Conservation (phyloP, 345 rosid genomes). For the rapeseed (Brassica napus) region Da-Ae NC_063444.1:3636001-3636500, state of each 20-base stretch:
- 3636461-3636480: background rate
- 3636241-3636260: conserved; percentile 12
- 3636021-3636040: conserved; percentile 15
- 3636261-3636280: background rate
- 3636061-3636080: background rate
- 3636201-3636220: conserved; percentile 21
- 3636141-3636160: conserved; percentile 24
- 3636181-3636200: conserved; percentile 18
- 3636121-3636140: conserved; percentile 31
- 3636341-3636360: too few species aligned
- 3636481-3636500: too few species aligned
- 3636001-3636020: conserved; percentile 30
- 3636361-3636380: conserved; percentile 19
- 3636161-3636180: conserved; percentile 32
- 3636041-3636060: conserved; percentile 11
- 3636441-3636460: background rate
- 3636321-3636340: too few species aligned
- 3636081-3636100: background rate
- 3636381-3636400: background rate
- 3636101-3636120: conserved; percentile 11
- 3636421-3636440: conserved; percentile 18
- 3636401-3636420: background rate
- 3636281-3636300: too few species aligned
- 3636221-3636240: conserved; percentile 33
- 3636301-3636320: too few species aligned